These are phyloP conservation scores for Thalassiosira pacifica DNA, from an alignment of 352 stramenopile genomes.

Conservation along the genomic window DNA sequence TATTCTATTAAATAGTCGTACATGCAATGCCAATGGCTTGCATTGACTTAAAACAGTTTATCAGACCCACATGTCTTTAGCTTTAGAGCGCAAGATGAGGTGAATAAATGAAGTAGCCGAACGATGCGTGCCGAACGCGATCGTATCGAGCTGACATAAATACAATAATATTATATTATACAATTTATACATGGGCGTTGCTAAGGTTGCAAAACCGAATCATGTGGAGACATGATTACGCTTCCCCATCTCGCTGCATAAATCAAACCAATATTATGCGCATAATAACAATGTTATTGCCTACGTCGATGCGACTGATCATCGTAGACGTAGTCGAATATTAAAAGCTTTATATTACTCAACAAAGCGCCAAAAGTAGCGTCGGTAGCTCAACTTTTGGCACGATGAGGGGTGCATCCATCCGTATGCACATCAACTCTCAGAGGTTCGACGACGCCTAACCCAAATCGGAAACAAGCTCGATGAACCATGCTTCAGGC, in stretches of 20 bases:
- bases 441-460: not conserved
- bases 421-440: not conserved
- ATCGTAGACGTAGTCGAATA: not conserved
- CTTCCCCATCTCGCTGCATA: not conserved
- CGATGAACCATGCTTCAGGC: not conserved
- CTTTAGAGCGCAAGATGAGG: not conserved
- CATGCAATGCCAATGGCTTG: no score
- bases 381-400: not conserved
- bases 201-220: not conserved
- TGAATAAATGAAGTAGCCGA: not conserved
- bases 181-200: not conserved
- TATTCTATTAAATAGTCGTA: no score
- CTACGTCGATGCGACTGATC: not conserved
- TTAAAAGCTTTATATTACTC: not conserved
- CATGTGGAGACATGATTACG: constrained; percentile 4
- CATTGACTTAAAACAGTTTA: no score
- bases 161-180: not conserved
- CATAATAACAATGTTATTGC: not conserved
- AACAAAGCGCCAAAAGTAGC: not conserved
- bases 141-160: not conserved
- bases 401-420: not conserved
- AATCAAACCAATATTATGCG: not conserved
- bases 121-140: not conserved
- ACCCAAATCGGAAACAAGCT: not conserved
- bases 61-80: not conserved